These are phyloP conservation scores for Candida quercuum DNA, from an alignment of 805 yeast species.

Conservation along the genomic window DNA sequence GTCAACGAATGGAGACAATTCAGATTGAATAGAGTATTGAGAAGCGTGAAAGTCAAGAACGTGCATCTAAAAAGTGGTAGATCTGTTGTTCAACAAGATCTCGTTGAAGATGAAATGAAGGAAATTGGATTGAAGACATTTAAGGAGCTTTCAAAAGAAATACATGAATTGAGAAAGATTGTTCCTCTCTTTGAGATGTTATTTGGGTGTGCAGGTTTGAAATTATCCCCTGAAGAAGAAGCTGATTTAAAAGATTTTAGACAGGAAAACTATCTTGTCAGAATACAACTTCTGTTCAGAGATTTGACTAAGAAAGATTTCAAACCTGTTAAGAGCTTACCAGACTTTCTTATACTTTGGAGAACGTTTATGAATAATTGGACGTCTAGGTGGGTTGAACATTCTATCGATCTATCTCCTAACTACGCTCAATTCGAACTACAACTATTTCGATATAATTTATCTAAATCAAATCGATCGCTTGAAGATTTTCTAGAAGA, in stretches of 20 bases:
- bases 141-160: not conserved
- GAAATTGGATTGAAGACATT: constrained; percentile 2
- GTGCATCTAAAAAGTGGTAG: not conserved
- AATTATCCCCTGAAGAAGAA: not conserved
- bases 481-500: not conserved
- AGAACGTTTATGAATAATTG: constrained; percentile 4
- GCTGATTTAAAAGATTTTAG: not conserved
- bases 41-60: not conserved
- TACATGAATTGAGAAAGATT: not conserved
- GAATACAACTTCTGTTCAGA: not conserved
- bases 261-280: not conserved
- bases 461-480: not conserved
- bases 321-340: not conserved
- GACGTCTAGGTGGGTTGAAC: constrained; percentile 1
- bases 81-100: not conserved
- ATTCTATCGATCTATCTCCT: not conserved
- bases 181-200: not conserved
- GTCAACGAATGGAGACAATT: constrained; percentile 3
- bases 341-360: constrained; percentile 2
- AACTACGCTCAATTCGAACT: constrained; percentile 4
- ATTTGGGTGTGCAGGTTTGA: constrained; percentile 1
- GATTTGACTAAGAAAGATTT: not conserved
- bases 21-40: constrained; percentile 1
- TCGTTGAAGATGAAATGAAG: constrained; percentile 3
- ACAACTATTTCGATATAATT: constrained; percentile 1